Conservation (phyloP, 2,329 filamentous ascomycete genomes). For the Aureobasidium sp. region DNA sequence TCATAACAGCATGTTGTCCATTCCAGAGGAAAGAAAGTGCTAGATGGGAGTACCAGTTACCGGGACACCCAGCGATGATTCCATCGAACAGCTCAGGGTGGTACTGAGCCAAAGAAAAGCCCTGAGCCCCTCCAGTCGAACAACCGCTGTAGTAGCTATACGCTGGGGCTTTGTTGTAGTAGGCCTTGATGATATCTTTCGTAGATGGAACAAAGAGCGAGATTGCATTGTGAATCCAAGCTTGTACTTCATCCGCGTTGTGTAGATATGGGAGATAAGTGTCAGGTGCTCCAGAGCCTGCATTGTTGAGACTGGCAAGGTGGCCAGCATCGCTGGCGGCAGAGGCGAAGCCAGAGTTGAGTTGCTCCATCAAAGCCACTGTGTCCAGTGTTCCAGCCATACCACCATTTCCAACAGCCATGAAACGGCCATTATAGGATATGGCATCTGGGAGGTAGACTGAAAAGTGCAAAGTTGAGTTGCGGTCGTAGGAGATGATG, state of each 20-base stretch:
- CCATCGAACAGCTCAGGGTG: conserved; percentile 39
- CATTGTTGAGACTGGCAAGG: conserved; percentile 22
- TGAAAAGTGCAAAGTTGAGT: conserved; percentile 22
- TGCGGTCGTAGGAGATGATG: conserved; percentile 21
- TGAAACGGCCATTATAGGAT: conserved; percentile 23
- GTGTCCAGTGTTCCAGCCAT: conserved; percentile 25
- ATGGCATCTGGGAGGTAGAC: conserved; percentile 23
- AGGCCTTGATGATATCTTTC: conserved; percentile 26
- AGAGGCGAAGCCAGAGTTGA: conserved; percentile 25
- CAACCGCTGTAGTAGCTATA: conserved; percentile 38
- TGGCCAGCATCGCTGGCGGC: conserved; percentile 25
- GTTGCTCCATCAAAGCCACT: conserved; percentile 21
- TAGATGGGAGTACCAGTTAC: conserved; percentile 33
- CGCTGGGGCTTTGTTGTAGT: conserved; percentile 28
- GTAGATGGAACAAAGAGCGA: conserved; percentile 29
- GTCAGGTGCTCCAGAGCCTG: conserved; percentile 21
- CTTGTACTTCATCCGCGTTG: conserved; percentile 23
- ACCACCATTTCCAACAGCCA: conserved; percentile 26
- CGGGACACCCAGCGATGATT: conserved; percentile 36
- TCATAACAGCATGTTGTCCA: conserved; percentile 19
- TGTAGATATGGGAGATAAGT: conserved; percentile 25
- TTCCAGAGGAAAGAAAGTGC: conserved; percentile 27
- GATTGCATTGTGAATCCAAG: conserved; percentile 35
- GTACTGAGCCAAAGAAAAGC: conserved; percentile 34
- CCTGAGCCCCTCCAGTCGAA: conserved; percentile 38